phyloP scores from a whole-genome alignment of 1,284 basidiomycete genomes.

The Melampsora larici-populina region DNA sequence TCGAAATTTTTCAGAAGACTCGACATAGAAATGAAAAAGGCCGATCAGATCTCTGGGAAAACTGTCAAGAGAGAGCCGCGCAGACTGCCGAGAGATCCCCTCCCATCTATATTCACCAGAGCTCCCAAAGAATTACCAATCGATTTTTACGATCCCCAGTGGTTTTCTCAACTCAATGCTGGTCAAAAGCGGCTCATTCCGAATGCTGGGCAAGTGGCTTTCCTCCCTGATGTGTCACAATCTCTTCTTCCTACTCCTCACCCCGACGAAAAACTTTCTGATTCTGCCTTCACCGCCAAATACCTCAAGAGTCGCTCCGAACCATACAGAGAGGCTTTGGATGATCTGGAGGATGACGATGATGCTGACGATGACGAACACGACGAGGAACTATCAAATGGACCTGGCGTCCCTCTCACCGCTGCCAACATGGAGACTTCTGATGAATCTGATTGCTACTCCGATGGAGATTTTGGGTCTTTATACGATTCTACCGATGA shows the following conservation, averaged over 20 bases:
- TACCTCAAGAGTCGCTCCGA: conserved; percentile 5
- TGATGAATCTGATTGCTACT: no score
- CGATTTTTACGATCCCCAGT: conserved; percentile 27
- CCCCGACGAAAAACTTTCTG: conserved; percentile 3
- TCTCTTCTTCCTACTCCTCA: background rate
- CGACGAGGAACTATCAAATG: no score
- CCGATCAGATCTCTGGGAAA: background rate
- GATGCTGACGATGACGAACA: background rate
- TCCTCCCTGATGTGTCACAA: background rate
- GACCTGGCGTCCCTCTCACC: no score
- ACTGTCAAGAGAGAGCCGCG: background rate
- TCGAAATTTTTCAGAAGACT: background rate
- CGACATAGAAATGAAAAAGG: conserved; percentile 10
- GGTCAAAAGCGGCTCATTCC: conserved; percentile 1
- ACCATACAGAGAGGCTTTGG: background rate
- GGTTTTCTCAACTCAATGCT: background rate
- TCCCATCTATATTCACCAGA: background rate
- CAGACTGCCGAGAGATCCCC: conserved; percentile 8
- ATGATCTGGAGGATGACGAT: background rate
- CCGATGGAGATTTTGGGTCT: no score
- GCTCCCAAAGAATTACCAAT: conserved; percentile 18
- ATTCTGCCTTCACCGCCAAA: conserved; percentile 7
- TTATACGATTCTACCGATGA: no score
- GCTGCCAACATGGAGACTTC: no score
- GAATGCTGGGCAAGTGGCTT: conserved; percentile 3